A percentile compares a stretch with the other conserved stretches of the same genome.
Conservation (phyloP, 2,329 filamentous ascomycete species). For the Chalaropsis ovoidea region DNA sequence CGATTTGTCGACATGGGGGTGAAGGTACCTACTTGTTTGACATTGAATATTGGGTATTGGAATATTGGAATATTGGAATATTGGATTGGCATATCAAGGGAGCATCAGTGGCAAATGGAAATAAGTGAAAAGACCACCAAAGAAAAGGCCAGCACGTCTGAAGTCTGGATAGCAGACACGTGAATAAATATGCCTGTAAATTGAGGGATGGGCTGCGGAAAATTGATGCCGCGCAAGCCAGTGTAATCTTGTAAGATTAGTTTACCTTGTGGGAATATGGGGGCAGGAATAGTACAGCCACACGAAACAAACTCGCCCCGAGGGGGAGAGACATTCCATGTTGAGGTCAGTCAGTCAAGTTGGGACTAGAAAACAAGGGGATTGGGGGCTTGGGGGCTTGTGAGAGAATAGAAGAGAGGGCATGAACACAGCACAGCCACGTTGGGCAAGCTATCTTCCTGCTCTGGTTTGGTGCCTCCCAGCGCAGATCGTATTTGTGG, state of each 20-base stretch:
- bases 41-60: too few species aligned
- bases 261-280: slow-evolving; percentile 1
- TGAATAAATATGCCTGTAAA: neutral
- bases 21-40: neutral
- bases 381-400: neutral
- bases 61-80: neutral
- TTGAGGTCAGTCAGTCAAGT: neutral
- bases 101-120: neutral
- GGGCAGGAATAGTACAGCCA: slow-evolving; percentile 8
- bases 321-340: neutral
- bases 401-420: neutral
- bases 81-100: neutral
- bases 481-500: neutral
- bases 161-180: neutral
- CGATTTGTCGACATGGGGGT: neutral
- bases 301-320: neutral
- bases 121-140: neutral
- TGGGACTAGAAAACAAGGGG: slow-evolving; percentile 2
- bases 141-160: neutral
- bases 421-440: slow-evolving; percentile 10
- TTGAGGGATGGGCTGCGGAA: neutral
- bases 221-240: slow-evolving; percentile 4
- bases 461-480: neutral
- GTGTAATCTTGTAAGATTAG: neutral
- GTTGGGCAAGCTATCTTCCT: slow-evolving; percentile 1